Evolutionary conservation across 345 rosid species (phyloP).

Genomic region (Populus davidiana): DNA sequence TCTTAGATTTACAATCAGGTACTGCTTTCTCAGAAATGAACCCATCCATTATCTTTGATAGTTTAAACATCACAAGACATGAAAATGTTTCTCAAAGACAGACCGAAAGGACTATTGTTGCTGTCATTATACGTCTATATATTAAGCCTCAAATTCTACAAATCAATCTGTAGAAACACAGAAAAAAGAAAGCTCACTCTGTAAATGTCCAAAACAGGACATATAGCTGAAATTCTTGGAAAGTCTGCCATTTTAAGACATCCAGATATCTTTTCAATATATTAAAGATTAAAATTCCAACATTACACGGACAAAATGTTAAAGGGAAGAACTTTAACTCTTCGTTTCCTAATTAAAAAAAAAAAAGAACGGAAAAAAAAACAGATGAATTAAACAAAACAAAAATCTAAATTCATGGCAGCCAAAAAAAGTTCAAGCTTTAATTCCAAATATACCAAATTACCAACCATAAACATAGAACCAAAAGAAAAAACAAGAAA

Average conservation of each 20-base stretch:
- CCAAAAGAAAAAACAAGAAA: neutral
- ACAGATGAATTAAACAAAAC: neutral
- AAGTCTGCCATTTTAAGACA: neutral
- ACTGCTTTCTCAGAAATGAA: neutral
- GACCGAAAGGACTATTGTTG: neutral
- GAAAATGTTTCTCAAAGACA: neutral
- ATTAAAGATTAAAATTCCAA: too few species aligned
- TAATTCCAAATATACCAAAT: neutral
- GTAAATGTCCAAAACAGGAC: neutral
- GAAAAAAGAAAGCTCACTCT: neutral
- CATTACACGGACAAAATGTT: too few species aligned
- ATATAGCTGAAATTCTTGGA: neutral
- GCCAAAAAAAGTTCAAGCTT: neutral
- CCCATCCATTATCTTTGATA: neutral
- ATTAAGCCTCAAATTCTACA: neutral
- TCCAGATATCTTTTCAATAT: neutral
- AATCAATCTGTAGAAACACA: neutral
- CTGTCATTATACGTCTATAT: neutral
- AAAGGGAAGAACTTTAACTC: too few species aligned
- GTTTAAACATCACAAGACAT: neutral
- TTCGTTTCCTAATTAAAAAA: too few species aligned
- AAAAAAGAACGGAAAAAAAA: too few species aligned
- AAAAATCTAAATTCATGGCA: neutral
- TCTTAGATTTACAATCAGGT: neutral
- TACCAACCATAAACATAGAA: neutral